Conservation (phyloP, 768 basidiomycete species). For the Boletellus emodensis region DNA sequence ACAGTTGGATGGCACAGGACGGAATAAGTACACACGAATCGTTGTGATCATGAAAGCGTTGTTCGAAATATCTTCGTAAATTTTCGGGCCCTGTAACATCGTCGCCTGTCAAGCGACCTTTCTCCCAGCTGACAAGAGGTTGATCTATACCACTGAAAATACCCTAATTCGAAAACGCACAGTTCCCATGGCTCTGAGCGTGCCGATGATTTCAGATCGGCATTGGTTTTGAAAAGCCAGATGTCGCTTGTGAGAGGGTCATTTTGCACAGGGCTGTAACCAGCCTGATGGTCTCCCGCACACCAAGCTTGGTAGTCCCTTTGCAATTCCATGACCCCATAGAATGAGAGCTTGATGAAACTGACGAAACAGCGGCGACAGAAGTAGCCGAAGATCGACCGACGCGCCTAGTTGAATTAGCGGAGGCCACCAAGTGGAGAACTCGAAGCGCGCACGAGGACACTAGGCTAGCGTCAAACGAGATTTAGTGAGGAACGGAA, state of each 20-base stretch:
- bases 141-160: neutral
- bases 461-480: slow-evolving; percentile 18
- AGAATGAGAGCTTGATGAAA: slow-evolving; percentile 73
- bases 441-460: slow-evolving; percentile 21
- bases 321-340: slow-evolving; percentile 63
- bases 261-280: slow-evolving; percentile 48
- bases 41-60: slow-evolving; percentile 73
- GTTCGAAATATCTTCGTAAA: slow-evolving; percentile 77
- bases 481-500: slow-evolving; percentile 5
- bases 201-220: slow-evolving; percentile 65
- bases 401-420: slow-evolving; percentile 47
- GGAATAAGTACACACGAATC: slow-evolving; percentile 60
- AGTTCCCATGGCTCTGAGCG: slow-evolving; percentile 54
- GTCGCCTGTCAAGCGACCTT: slow-evolving; percentile 61
- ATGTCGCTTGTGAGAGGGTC: slow-evolving; percentile 49
- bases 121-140: slow-evolving; percentile 54
- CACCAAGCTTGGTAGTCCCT: slow-evolving; percentile 66
- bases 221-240: slow-evolving; percentile 56
- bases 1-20: neutral
- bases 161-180: slow-evolving; percentile 37
- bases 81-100: slow-evolving; percentile 66
- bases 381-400: slow-evolving; percentile 80
- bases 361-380: slow-evolving; percentile 72
- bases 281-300: slow-evolving; percentile 42
- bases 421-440: slow-evolving; percentile 7